Percentiles rank a stretch among this genome's conserved stretches.
These are phyloP conservation scores for Arabidopsis suecica DNA, from an alignment of 345 rosid genomes.

Conservation along the genomic window DNA sequence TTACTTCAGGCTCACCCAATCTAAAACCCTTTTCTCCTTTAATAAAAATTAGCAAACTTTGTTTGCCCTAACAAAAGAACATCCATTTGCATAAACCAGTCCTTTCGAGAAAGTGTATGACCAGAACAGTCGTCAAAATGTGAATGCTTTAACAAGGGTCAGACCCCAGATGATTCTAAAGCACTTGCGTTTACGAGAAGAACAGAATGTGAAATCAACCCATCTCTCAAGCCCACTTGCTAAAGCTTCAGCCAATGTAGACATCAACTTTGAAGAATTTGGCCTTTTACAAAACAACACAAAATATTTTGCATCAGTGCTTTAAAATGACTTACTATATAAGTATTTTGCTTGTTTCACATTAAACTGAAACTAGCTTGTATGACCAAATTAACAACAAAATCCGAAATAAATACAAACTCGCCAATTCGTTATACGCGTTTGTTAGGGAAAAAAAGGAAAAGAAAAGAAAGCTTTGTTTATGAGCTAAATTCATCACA, in stretches of 20 bases:
- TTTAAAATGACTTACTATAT: not conserved
- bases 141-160: slow-evolving; percentile 38
- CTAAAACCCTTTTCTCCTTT: slow-evolving; percentile 35
- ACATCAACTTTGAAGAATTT: slow-evolving; percentile 37
- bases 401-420: not conserved
- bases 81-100: slow-evolving; percentile 34
- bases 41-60: slow-evolving; percentile 29
- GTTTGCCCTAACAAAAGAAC: slow-evolving; percentile 38
- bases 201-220: slow-evolving; percentile 40
- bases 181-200: slow-evolving; percentile 46
- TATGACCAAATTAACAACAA: not conserved
- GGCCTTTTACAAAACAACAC: slow-evolving; percentile 32
- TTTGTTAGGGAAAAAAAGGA: not conserved
- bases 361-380: slow-evolving; percentile 6
- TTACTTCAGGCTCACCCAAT: slow-evolving; percentile 48
- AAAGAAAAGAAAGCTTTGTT: not conserved
- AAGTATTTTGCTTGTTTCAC: slow-evolving; percentile 6
- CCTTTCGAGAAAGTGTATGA: slow-evolving; percentile 42
- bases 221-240: slow-evolving; percentile 36
- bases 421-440: not conserved
- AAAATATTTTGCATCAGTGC: slow-evolving; percentile 21
- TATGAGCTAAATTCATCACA: slow-evolving; percentile 33
- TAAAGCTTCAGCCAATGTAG: slow-evolving; percentile 33
- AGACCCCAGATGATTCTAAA: slow-evolving; percentile 43
- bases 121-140: slow-evolving; percentile 46